Base-by-base conservation (phyloP, 768 basidiomycete species). In the Rubroboletus pulcherrimus region DNA sequence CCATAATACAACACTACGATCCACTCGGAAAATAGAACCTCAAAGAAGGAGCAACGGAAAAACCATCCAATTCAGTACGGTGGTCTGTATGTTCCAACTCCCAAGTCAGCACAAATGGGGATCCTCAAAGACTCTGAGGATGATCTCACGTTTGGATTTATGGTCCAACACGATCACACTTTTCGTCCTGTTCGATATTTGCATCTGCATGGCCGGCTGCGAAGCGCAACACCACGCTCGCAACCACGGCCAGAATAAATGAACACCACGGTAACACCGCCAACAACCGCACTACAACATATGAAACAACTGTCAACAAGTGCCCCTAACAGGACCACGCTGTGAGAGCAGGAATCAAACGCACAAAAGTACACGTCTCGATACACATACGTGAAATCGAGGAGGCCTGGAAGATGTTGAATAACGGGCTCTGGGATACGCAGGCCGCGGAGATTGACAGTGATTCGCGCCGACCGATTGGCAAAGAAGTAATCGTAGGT, bases 261-360 rank as follows among this genome's bases (percentile, higher is more conserved):
- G 80, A 63, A 58, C 81, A 70, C 83, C 83, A 85, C 1, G 81
- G 79, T 31, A 83, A 61, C 54, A 82, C 74, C 1, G 81, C 79
- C 19, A 79, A 63, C 26, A 78, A 69, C 44, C 70, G 71, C 60
- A 83, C 84, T 85, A 38, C 15, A 37, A 58, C 7, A 53, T 29
- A 37, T 19, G 44, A 57, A 57, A 24, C 54, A 37, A 21, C 30
- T 17, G 34, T 48, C 43, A n/a, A 17, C 21, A 26, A 42, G 15
- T 29, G 21, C 11, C 9, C 26, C 14, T 6, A 19, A 30, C 5
- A 29, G 8, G 31, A 31, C 12, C 31, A 41, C 12, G 4, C 17
- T 7, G 2, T 2, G 8, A 41, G n/a, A 21, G 4, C n/a, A 30
- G 33, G 30, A 17, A 17, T 11, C 7, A 26, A 45, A 43, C 30